Evolutionary conservation across 169 alveolate species (phyloP).

Genomic region (Cryptosporidium canis): DNA sequence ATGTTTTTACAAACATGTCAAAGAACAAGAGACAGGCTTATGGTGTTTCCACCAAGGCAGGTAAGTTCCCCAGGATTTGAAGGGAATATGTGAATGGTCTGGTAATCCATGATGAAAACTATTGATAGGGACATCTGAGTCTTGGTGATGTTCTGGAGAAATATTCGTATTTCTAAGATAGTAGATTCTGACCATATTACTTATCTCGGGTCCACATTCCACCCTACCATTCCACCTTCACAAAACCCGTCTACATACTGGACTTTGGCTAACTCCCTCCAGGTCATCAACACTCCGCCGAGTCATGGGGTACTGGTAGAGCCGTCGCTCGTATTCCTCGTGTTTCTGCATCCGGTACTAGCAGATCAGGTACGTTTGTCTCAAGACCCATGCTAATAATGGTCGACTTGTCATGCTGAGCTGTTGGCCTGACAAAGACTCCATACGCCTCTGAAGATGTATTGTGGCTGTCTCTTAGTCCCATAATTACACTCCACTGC

Average conservation of each 20-base stretch:
- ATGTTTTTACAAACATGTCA: slow-evolving; percentile 92
- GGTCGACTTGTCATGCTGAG: neutral
- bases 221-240: neutral
- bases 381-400: neutral
- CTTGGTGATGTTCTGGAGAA: slow-evolving; percentile 15
- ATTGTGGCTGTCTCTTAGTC: too few species aligned
- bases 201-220: neutral
- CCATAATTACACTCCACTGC: too few species aligned
- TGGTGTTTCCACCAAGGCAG: slow-evolving; percentile 91
- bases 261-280: slow-evolving; percentile 73
- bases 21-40: slow-evolving; percentile 97
- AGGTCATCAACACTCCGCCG: slow-evolving; percentile 97
- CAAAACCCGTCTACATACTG: neutral
- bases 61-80: slow-evolving; percentile 63
- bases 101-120: slow-evolving; percentile 32
- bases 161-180: slow-evolving; percentile 54
- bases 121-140: slow-evolving; percentile 71
- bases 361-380: slow-evolving; percentile 85
- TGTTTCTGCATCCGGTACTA: slow-evolving; percentile 99
- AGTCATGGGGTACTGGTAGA: slow-evolving; percentile 99
- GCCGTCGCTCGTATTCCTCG: slow-evolving; percentile 99
- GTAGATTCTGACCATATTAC: slow-evolving; percentile 60
- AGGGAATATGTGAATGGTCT: neutral
- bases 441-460: neutral
- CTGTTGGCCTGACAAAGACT: neutral